Conservation (phyloP, 73 alveolate genomes). For the Blepharisma stoltei region DNA sequence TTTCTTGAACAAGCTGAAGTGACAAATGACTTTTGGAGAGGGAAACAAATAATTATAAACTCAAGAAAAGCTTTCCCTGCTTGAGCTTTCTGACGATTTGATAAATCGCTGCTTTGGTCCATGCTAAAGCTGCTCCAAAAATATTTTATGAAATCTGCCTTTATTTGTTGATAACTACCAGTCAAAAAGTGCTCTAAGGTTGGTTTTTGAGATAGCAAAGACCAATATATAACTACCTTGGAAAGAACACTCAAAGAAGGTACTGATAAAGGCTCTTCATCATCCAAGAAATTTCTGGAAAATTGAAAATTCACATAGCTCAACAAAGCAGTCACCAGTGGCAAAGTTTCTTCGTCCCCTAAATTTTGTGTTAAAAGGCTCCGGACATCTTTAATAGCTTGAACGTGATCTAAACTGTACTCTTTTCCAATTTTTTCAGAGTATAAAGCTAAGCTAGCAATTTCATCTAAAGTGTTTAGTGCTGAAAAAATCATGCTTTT, state of each 20-base stretch:
- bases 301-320: slow-evolving; percentile 4
- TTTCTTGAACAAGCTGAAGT: neutral
- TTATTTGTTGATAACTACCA: neutral
- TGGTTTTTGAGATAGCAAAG: neutral
- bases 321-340: neutral
- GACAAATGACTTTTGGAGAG: neutral
- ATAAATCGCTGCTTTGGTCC: neutral
- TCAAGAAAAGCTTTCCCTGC: neutral
- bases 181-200: neutral
- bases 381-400: neutral
- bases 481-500: neutral
- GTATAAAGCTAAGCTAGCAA: neutral
- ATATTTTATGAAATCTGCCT: neutral
- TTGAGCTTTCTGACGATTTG: neutral
- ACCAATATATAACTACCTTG: neutral
- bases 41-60: neutral
- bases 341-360: neutral
- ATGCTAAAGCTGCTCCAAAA: neutral
- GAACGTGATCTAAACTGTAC: neutral
- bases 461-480: neutral
- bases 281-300: neutral
- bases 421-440: neutral
- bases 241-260: neutral
- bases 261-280: neutral
- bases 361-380: neutral